Percentiles rank a stretch among this genome's conserved stretches.
phyloP scores from a whole-genome alignment of 345 rosid species.

The Bruguiera gymnorhiza region DNA sequence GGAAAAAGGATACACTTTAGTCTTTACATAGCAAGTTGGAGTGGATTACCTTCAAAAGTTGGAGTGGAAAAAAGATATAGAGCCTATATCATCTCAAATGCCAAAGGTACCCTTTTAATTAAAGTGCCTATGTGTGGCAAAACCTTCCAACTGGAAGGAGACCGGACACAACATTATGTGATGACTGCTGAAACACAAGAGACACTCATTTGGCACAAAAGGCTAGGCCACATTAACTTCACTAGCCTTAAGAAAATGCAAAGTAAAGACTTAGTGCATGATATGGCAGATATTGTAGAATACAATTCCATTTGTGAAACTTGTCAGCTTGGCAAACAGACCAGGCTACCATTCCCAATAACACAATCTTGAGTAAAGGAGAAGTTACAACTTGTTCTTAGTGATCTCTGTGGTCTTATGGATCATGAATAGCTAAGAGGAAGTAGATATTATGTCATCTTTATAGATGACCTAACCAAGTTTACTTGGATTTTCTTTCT shows the following conservation, averaged over 20 bases:
- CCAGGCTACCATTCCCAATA: background rate
- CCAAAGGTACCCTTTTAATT: background rate
- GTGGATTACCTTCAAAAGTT: too few species aligned
- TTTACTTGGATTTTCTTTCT: constrained; percentile 7
- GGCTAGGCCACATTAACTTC: background rate
- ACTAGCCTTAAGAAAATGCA: background rate
- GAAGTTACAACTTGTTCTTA: background rate
- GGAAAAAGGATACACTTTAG: background rate
- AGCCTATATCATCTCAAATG: background rate
- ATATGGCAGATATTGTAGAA: rapidly evolving
- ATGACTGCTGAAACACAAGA: background rate
- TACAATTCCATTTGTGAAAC: background rate
- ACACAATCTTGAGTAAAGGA: background rate
- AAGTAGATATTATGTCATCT: too few species aligned
- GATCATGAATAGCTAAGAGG: too few species aligned
- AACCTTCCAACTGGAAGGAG: background rate
- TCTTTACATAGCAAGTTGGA: too few species aligned
- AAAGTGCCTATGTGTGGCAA: background rate
- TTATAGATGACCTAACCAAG: background rate
- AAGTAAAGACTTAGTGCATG: background rate
- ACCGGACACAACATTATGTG: background rate
- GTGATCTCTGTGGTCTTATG: background rate
- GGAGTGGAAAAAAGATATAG: too few species aligned
- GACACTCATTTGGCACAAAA: background rate
- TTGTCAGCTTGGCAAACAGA: background rate